Evolutionary conservation across 2,329 filamentous ascomycete species (phyloP).

Genomic region (Colletotrichum coccodes): DNA sequence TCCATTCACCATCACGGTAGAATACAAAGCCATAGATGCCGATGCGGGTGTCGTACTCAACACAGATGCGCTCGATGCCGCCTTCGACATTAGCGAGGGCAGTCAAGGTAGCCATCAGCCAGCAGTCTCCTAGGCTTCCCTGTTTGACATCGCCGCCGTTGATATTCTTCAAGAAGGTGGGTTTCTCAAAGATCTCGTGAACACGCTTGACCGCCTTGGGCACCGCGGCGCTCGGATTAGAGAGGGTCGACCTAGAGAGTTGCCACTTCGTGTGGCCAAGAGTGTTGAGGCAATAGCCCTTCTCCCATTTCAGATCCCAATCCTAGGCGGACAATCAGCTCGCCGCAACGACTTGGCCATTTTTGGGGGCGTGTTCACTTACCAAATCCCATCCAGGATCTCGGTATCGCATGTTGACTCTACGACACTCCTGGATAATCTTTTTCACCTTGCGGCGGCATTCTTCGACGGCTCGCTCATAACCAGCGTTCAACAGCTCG

Average conservation of each 20-base stretch:
- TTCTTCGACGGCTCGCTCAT: slow-evolving; percentile 71
- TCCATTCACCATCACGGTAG: slow-evolving; percentile 89
- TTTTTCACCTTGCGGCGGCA: slow-evolving; percentile 71
- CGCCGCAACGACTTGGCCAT: neutral
- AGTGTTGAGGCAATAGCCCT: slow-evolving; percentile 64
- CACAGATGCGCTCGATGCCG: slow-evolving; percentile 78
- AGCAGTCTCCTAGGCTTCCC: slow-evolving; percentile 82
- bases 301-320: slow-evolving; percentile 75
- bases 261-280: slow-evolving; percentile 64
- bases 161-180: slow-evolving; percentile 73
- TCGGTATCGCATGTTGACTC: slow-evolving; percentile 83
- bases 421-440: slow-evolving; percentile 72
- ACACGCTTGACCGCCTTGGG: slow-evolving; percentile 82
- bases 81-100: slow-evolving; percentile 79
- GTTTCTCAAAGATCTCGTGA: slow-evolving; percentile 80
- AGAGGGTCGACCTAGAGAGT: slow-evolving; percentile 54
- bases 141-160: slow-evolving; percentile 82
- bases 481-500: slow-evolving; percentile 68
- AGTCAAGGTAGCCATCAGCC: slow-evolving; percentile 82
- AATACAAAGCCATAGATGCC: slow-evolving; percentile 94
- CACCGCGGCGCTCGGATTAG: slow-evolving; percentile 58
- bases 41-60: slow-evolving; percentile 77
- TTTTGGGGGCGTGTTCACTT: slow-evolving; percentile 41
- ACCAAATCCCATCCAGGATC: slow-evolving; percentile 71
- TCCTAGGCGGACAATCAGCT: slow-evolving; percentile 51